These are phyloP conservation scores for Brassica juncea DNA, from an alignment of 345 rosid genomes.

Conservation along the genomic window DNA sequence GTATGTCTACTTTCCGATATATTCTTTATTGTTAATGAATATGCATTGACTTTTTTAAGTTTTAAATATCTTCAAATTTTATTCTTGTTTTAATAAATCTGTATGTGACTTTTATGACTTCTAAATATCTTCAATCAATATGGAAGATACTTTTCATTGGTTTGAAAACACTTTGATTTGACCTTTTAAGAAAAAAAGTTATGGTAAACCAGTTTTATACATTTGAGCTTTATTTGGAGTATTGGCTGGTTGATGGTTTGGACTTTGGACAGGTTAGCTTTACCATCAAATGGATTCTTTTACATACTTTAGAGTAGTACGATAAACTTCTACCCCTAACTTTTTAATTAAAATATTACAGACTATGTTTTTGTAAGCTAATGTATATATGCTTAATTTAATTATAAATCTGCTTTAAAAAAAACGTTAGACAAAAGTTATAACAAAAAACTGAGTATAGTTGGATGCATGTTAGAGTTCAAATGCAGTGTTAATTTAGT, in stretches of 20 bases:
- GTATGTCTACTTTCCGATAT: slow-evolving; percentile 24
- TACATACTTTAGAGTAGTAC: not conserved
- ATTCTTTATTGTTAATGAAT: not conserved
- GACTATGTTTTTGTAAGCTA: not conserved
- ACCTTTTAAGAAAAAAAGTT: not conserved
- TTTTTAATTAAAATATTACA: not conserved
- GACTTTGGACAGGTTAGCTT: not conserved
- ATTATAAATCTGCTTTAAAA: not conserved
- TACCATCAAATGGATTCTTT: not conserved
- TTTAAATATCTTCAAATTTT: not conserved
- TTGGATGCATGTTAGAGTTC: slow-evolving; percentile 19
- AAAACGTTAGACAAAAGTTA: not conserved
- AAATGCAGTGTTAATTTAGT: not conserved
- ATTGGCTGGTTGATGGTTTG: not conserved
- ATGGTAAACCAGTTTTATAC: not conserved
- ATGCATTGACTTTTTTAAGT: not conserved
- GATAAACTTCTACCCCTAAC: not conserved
- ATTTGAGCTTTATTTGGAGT: slow-evolving; percentile 4
- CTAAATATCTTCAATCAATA: not conserved
- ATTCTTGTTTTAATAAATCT: not conserved
- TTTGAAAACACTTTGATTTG: slow-evolving; percentile 13
- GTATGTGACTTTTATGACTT: slow-evolving; percentile 19
- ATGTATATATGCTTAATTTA: not conserved
- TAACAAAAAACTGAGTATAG: not conserved
- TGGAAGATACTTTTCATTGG: not conserved